Conservation (phyloP, 1,139 yeast species). For the Suhomyces anneliseae region DNA sequence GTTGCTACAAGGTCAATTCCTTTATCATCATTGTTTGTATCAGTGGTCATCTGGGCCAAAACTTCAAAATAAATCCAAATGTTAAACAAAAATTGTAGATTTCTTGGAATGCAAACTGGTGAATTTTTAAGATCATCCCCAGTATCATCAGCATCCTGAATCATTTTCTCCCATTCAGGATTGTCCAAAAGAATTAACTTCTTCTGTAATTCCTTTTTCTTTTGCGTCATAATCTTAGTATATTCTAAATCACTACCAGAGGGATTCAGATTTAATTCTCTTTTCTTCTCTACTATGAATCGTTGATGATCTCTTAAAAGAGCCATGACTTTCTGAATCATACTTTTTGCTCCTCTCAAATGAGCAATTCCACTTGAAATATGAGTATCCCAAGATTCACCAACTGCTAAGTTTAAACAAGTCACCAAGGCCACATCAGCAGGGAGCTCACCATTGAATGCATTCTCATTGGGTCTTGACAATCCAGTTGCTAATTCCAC, state of each 20-base stretch:
- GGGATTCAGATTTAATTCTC: slow-evolving; percentile 12
- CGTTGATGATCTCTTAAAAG: slow-evolving; percentile 30
- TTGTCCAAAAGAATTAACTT: slow-evolving; percentile 35
- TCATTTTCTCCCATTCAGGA: slow-evolving; percentile 37
- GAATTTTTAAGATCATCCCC: slow-evolving; percentile 6
- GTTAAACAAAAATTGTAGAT: slow-evolving; percentile 57
- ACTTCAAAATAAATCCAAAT: slow-evolving; percentile 69
- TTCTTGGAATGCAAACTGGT: slow-evolving; percentile 34
- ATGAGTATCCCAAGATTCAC: slow-evolving; percentile 70
- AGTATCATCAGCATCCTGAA: slow-evolving; percentile 16
- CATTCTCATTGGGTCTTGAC: slow-evolving; percentile 26
- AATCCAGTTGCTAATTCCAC: slow-evolving; percentile 59
- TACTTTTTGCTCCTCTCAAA: slow-evolving; percentile 63
- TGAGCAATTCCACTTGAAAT: slow-evolving; percentile 68
- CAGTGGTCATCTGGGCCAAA: slow-evolving; percentile 62
- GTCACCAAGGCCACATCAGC: slow-evolving; percentile 69
- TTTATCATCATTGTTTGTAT: slow-evolving; percentile 44
- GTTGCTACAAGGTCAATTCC: slow-evolving; percentile 46
- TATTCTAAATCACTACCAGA: slow-evolving; percentile 16
- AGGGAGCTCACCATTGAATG: slow-evolving; percentile 36
- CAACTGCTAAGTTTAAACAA: slow-evolving; percentile 59
- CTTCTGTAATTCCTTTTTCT: slow-evolving; percentile 20
- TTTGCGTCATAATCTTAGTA: slow-evolving; percentile 12
- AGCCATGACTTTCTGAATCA: slow-evolving; percentile 50
- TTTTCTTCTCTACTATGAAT: slow-evolving; percentile 15